A percentile compares a stretch with the other conserved stretches of the same genome.
phyloP scores from a whole-genome alignment of 768 basidiomycete species.

The Suillus occidentalis region DNA sequence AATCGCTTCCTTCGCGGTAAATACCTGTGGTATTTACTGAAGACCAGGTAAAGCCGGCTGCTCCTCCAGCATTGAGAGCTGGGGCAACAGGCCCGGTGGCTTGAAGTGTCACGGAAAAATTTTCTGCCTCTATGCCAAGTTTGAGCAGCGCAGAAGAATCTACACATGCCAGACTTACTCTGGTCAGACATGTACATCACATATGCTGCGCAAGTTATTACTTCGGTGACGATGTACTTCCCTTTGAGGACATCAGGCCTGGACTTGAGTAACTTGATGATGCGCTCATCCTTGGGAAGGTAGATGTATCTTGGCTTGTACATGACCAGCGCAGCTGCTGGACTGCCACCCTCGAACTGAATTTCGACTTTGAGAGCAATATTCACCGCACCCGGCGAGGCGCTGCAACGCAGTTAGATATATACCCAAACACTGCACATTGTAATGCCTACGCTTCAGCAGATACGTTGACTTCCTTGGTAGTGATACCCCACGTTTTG shows the following conservation, averaged over 20 bases:
- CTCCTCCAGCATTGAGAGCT: constrained; percentile 12
- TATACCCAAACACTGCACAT: not conserved
- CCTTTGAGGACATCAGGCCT: constrained; percentile 17
- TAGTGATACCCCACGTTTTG: constrained; percentile 25
- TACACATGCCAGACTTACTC: constrained; percentile 11
- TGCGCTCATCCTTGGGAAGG: constrained; percentile 14
- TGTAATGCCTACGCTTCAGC: constrained; percentile 21
- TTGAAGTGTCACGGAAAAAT: constrained; percentile 21
- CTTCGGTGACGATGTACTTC: constrained; percentile 35
- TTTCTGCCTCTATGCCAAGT: constrained; percentile 20
- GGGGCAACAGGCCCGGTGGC: constrained; percentile 11
- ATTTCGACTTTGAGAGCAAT: constrained; percentile 34
- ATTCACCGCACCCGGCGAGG: constrained; percentile 23
- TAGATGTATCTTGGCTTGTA: constrained; percentile 21
- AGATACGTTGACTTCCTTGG: constrained; percentile 6
- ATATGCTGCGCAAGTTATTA: constrained; percentile 32
- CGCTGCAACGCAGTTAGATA: not conserved
- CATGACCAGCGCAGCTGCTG: constrained; percentile 37
- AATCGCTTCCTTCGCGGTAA: constrained; percentile 21
- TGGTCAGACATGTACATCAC: constrained; percentile 35
- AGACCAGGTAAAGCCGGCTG: constrained; percentile 18
- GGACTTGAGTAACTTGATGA: not conserved
- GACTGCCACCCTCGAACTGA: constrained; percentile 32
- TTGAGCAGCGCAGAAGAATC: not conserved
- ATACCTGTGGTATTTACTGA: constrained; percentile 16